Evolutionary conservation across 2,329 filamentous ascomycete species (phyloP).

Genomic region (Geosmithia flava): DNA sequence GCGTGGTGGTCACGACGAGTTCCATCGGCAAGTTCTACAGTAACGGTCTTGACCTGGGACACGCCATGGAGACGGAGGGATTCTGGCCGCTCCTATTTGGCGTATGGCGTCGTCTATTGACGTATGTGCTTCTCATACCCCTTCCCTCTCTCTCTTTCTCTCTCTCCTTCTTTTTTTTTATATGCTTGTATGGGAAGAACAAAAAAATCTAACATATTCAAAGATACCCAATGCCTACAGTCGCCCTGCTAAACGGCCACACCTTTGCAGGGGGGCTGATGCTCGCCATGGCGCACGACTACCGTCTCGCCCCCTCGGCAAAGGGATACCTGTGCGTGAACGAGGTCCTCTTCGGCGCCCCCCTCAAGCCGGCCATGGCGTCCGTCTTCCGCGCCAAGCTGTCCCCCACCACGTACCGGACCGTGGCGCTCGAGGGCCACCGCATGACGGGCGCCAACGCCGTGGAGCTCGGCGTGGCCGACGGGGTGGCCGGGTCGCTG

Average conservation of each 20-base stretch:
- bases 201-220: too few species aligned
- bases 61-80: conserved; percentile 44
- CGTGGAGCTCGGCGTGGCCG: conserved; percentile 54
- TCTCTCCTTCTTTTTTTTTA: neutral
- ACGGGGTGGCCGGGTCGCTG: conserved; percentile 51
- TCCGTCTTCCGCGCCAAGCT: conserved; percentile 63
- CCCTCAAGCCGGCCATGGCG: conserved; percentile 63
- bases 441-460: conserved; percentile 54
- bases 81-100: conserved; percentile 55
- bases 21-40: conserved; percentile 69
- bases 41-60: conserved; percentile 68
- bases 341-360: conserved; percentile 68
- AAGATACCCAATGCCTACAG: conserved; percentile 65
- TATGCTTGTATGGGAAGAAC: neutral
- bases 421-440: conserved; percentile 60
- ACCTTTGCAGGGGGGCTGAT: conserved; percentile 75
- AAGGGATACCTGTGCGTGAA: conserved; percentile 70
- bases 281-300: conserved; percentile 72
- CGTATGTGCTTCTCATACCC: conserved; percentile 8
- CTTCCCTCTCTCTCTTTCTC: neutral
- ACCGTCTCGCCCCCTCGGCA: conserved; percentile 59
- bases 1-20: conserved; percentile 67
- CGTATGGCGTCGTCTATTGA: conserved; percentile 48
- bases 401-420: conserved; percentile 40
- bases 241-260: conserved; percentile 71